Evolutionary conservation across 2,329 filamentous ascomycete species (phyloP).

Genomic region (Paecilomyces formosus): DNA sequence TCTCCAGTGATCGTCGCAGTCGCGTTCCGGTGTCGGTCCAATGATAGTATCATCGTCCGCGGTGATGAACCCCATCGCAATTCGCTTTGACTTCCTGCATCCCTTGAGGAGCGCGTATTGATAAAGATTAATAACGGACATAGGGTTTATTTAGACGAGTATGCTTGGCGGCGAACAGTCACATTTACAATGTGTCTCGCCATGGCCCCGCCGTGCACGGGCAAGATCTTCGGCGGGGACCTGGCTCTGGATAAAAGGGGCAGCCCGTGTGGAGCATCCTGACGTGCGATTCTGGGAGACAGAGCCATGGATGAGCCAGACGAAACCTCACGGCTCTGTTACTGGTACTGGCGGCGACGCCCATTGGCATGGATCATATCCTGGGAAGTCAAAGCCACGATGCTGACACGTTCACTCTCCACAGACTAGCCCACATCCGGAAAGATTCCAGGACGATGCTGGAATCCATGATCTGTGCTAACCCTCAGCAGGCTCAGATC

Average conservation of each 20-base stretch:
- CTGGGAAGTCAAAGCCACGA: not conserved
- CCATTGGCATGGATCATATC: not conserved
- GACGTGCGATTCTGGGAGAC: not conserved
- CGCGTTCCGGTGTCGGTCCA: not conserved
- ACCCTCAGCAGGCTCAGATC: not conserved
- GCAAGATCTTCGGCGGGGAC: not conserved
- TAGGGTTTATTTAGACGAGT: not conserved
- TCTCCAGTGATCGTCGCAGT: not conserved
- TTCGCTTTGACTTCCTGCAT: not conserved
- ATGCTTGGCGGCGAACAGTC: not conserved
- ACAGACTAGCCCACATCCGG: not conserved
- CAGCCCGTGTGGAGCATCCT: not conserved
- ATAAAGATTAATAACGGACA: not conserved
- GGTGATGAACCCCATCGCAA: not conserved
- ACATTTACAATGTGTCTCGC: not conserved
- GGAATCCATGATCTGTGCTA: not conserved
- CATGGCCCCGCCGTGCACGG: not conserved
- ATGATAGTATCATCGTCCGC: not conserved
- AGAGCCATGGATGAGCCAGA: not conserved
- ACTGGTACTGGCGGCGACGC: not conserved
- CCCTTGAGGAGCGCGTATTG: not conserved
- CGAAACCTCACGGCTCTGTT: not conserved
- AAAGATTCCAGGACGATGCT: not conserved
- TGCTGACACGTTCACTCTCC: constrained; percentile 2
- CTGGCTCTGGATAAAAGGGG: not conserved